Evolutionary conservation across 2,329 filamentous ascomycete species (phyloP).

Genomic region (Byssochlamys sp.): DNA sequence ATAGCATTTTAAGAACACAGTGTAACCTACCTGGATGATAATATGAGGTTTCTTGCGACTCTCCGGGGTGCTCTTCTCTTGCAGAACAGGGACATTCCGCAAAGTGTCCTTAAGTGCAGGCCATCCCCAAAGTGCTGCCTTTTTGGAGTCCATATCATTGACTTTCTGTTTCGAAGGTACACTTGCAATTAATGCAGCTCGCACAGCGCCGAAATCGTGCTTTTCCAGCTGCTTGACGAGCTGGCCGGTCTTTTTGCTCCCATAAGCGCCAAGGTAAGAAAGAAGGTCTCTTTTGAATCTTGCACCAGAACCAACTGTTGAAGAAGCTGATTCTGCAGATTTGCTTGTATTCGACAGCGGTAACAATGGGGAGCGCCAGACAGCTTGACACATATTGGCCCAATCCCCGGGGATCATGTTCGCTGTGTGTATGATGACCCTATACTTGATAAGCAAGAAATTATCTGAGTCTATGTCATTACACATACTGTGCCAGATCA

Average conservation of each 20-base stretch:
- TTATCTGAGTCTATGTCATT: not conserved
- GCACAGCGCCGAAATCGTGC: constrained; percentile 62
- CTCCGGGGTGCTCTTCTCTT: constrained; percentile 3
- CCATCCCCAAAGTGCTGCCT: constrained; percentile 67
- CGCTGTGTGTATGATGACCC: constrained; percentile 72
- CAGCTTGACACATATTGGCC: constrained; percentile 76
- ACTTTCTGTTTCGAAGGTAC: constrained; percentile 59
- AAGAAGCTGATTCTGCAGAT: constrained; percentile 5
- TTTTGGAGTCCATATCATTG: constrained; percentile 30
- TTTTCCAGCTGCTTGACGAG: constrained; percentile 49
- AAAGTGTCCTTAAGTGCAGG: constrained; percentile 55
- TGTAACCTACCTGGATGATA: constrained; percentile 22
- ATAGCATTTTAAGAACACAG: not conserved
- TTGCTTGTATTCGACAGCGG: constrained; percentile 34
- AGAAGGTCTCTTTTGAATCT: constrained; percentile 69
- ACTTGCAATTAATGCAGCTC: constrained; percentile 66
- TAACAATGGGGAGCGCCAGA: constrained; percentile 67
- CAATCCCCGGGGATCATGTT: constrained; percentile 87
- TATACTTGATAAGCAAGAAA: constrained; percentile 9
- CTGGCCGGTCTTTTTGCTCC: constrained; percentile 43
- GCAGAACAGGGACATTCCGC: constrained; percentile 40
- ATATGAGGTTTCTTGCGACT: constrained; percentile 22
- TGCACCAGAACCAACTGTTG: constrained; percentile 49
- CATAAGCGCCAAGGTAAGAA: constrained; percentile 62
- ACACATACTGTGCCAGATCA: constrained; percentile 53